Evolutionary conservation across 495 filamentous ascomycete genomes (phyloP), one percentile per base, ranked within the genome.

Genomic region (Podospora pseudocomata): DNA sequence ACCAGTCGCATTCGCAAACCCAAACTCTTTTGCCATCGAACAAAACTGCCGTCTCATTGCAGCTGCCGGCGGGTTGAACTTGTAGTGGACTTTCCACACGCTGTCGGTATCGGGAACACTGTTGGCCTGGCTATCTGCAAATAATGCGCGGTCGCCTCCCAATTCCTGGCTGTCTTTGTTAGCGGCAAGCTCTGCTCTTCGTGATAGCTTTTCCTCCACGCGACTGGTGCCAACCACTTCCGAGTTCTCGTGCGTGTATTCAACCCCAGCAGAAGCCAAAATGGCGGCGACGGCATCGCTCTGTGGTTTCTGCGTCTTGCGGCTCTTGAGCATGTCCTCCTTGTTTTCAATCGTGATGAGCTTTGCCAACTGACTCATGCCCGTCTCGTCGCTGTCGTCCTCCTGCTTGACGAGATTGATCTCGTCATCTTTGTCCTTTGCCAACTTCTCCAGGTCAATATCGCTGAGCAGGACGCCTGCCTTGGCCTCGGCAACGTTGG

Each of bases 231-330:
- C 95, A 60, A 99, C 89, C 19, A 99, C 94, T 79, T 99, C 95
- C 55, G 91, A 93, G 75, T 99, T 99, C 68, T 97, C 90, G 73
- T 99, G 95, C 11, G 92, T 96, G 77, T 99, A 99, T 76, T 95
- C 89, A 16, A 99, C 94, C 6, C 96, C 95, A 2, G 92, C 94
- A 32, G 87, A 84, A 7, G 93, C 87, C 5, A 99, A 86, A 72
- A 99, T 98, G 20, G 92, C 95, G 68, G 93, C 90, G 32, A 99
- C 85, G 4, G 93, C 86, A 73, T 97, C 93, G 68, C 84, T 85
- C 67, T 87, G 86, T 1, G 79, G 70, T 68, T 81, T 82, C 60
- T 61, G 68, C 63, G 53, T 53, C 9, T 30, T 55, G 5, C 27
- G 32, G 4, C 53, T 16, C 6, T 78, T 39, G 67, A 76, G 59